Base-by-base conservation (phyloP, 768 basidiomycete species). In the Rhodotorula graminis region DNA sequence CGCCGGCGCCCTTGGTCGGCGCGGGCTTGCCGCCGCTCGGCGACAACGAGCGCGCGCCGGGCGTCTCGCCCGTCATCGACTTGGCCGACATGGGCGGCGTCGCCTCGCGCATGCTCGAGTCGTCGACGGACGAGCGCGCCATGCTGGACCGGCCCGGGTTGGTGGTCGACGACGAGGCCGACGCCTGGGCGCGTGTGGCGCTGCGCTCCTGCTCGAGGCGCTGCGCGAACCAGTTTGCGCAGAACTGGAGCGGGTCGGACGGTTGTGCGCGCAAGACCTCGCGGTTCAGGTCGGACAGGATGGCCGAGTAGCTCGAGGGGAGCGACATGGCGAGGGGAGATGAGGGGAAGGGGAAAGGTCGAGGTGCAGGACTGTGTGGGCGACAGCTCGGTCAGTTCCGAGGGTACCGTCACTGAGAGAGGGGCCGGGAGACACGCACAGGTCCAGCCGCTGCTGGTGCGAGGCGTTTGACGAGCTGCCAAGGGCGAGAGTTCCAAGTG, bases 221-320 rank as follows among this genome's bases (percentile, higher is more conserved):
- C 72, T 86, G 85, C 80, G 93, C 90, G 82, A 98, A 97, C 93
- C 93, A 98, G 78, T 88, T 92, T 60, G 94, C 88, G 55, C 81
- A 82, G 78, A 80, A 82, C 82, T 97, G 95, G 59, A 96, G 88
- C 9, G 89, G 87, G 79, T 98, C 95, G 77, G 87, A 88, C 31
- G 95, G 93, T 80, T 93, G 91, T 9, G 87, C 91, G 75, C 90
- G 89, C 56, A 90, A 85, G 56, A 87, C 87, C 81, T 95, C 94
- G 80, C 91, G 88, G 76, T 90, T 89, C 66, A 97, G 85, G 80
- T 97, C 93, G 67, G 84, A 85, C 74, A 96, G 84, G 74, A 97
- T 89, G 55, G 84, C 82, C 75, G 92, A 89, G 80, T 92, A 94
- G 33, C 91, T 90, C 60, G 91, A 89, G 85, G 79, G 77, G 37